Evolutionary conservation across 768 basidiomycete species (phyloP).

Genomic region (Leucosporidium yakuticum): DNA sequence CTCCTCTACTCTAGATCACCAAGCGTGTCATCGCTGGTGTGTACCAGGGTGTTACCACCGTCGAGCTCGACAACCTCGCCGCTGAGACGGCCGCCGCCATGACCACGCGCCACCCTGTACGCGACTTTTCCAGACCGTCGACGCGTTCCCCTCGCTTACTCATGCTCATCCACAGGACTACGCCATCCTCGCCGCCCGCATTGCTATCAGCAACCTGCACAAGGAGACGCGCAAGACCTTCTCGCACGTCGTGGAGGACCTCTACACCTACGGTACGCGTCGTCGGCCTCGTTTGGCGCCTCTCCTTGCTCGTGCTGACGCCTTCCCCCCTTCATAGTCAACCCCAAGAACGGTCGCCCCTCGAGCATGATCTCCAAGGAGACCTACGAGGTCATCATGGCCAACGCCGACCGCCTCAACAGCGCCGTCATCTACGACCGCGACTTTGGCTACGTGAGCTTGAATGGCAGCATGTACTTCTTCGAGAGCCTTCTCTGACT

Average conservation of each 20-base stretch:
- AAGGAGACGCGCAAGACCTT: slow-evolving; percentile 97
- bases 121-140: background rate
- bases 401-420: slow-evolving; percentile 74
- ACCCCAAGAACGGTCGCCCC: slow-evolving; percentile 83
- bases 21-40: slow-evolving; percentile 73
- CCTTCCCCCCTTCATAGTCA: slow-evolving; percentile 52
- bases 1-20: slow-evolving; percentile 36
- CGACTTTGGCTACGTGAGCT: slow-evolving; percentile 92
- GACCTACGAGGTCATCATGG: slow-evolving; percentile 72
- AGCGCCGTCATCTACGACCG: slow-evolving; percentile 96
- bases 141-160: background rate
- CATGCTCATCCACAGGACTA: slow-evolving; percentile 62
- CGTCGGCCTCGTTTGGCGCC: background rate
- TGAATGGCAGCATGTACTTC: no score
- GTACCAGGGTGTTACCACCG: slow-evolving; percentile 91
- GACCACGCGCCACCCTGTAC: slow-evolving; percentile 55
- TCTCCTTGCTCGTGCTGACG: background rate
- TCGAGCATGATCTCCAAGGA: slow-evolving; percentile 88
- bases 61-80: slow-evolving; percentile 67
- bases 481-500: background rate
- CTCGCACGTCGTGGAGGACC: slow-evolving; percentile 80
- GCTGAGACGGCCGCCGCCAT: slow-evolving; percentile 81
- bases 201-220: slow-evolving; percentile 96
- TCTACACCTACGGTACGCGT: slow-evolving; percentile 73
- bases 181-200: slow-evolving; percentile 94